These are phyloP conservation scores for Spergularia azorica DNA, from an alignment of 179 eudicot genomes.

Conservation along the genomic window DNA sequence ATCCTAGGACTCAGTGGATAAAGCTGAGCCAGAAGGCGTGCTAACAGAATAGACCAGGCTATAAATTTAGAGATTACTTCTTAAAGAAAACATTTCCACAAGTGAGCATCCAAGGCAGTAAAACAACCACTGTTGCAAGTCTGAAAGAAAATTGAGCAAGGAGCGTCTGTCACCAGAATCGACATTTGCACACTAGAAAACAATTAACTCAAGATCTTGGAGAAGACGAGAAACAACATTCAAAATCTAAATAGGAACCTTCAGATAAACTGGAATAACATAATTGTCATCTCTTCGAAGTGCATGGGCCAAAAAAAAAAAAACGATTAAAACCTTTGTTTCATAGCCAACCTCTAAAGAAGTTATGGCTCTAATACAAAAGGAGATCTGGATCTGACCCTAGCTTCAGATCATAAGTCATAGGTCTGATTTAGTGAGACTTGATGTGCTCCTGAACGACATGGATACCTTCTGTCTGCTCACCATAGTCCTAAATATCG, in stretches of 20 bases:
- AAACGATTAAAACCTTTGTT: neutral
- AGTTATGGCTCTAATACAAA: neutral
- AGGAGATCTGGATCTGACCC: neutral
- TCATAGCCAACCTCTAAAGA: neutral
- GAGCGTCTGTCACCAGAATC: no score
- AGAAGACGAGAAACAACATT: neutral
- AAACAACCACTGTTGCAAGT: no score
- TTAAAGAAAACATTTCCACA: no score
- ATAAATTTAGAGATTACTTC: no score
- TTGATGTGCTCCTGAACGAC: slow-evolving; percentile 47
- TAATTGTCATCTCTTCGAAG: neutral
- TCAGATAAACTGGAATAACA: neutral
- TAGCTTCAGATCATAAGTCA: slow-evolving; percentile 4
- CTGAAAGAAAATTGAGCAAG: no score
- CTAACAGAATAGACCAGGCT: no score
- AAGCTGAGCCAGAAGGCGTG: no score
- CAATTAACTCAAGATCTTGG: no score
- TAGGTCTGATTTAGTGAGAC: slow-evolving; percentile 28
- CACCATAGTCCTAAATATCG: slow-evolving; percentile 36
- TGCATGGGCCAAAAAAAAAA: neutral
- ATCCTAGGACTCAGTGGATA: no score
- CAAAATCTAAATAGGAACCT: neutral
- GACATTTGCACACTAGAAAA: no score
- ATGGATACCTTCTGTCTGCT: slow-evolving; percentile 40
- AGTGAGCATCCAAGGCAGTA: no score